Percentiles rank a stretch among this genome's conserved stretches.
phyloP scores from a whole-genome alignment of 331 rosid species.

The Quercus phellos region DNA sequence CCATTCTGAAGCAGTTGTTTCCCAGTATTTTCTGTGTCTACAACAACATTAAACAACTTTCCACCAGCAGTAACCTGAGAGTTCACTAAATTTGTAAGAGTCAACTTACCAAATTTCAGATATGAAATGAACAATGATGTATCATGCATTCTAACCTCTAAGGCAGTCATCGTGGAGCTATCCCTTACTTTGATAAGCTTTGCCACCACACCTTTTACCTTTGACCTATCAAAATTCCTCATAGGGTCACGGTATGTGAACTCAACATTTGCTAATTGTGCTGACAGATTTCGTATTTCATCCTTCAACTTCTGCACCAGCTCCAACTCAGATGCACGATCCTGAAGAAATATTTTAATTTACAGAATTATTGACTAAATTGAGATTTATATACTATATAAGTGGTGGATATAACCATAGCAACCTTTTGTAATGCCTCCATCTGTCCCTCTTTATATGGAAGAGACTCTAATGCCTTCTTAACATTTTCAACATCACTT shows the following conservation, averaged over 20 bases:
- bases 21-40: constrained; percentile 86
- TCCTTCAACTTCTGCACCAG: constrained; percentile 71
- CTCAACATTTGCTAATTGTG: constrained; percentile 64
- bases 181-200: constrained; percentile 89
- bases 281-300: constrained; percentile 78
- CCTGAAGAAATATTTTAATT: constrained; percentile 42
- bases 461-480: constrained; percentile 56
- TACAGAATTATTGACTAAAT: constrained; percentile 15
- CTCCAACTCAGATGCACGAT: constrained; percentile 64
- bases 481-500: constrained; percentile 62
- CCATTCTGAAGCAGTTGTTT: constrained; percentile 88
- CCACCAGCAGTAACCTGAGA: constrained; percentile 95
- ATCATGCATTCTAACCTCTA: constrained; percentile 60
- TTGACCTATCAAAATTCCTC: constrained; percentile 83
- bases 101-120: constrained; percentile 9
- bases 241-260: constrained; percentile 78
- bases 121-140: constrained; percentile 7
- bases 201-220: constrained; percentile 94
- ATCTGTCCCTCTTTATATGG: constrained; percentile 78
- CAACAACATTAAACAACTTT: constrained; percentile 88
- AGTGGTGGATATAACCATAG: constrained; percentile 18
- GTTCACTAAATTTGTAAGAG: constrained; percentile 14
- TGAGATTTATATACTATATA: constrained; percentile 2
- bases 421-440: constrained; percentile 83
- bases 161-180: constrained; percentile 75